These are phyloP conservation scores for Calonectria naviculata DNA, from an alignment of 2,329 filamentous ascomycete genomes.

Conservation along the genomic window DNA sequence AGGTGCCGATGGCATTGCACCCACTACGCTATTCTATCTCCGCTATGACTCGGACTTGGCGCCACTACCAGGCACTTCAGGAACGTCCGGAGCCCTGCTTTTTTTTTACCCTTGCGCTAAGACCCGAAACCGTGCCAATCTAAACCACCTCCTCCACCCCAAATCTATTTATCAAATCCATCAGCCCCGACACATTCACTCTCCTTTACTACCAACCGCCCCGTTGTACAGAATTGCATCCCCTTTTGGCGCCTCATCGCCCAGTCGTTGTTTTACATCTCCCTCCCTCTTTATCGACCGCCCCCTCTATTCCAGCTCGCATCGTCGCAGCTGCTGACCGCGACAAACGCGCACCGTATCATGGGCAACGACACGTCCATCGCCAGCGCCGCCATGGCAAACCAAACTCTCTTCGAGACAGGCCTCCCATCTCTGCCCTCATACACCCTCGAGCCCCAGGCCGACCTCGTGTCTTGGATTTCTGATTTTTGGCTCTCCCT, in stretches of 20 bases:
- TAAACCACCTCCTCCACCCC: slow-evolving; percentile 19
- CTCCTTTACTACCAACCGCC: slow-evolving; percentile 21
- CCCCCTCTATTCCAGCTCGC: not conserved
- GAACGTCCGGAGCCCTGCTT: slow-evolving; percentile 11
- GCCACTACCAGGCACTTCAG: slow-evolving; percentile 7
- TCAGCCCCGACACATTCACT: slow-evolving; percentile 13
- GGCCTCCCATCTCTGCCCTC: slow-evolving; percentile 83
- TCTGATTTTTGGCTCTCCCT: slow-evolving; percentile 85
- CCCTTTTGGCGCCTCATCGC: not conserved
- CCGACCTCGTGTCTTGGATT: slow-evolving; percentile 80
- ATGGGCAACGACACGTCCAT: slow-evolving; percentile 54
- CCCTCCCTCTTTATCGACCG: not conserved
- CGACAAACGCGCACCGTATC: slow-evolving; percentile 26
- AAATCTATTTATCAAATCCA: slow-evolving; percentile 19
- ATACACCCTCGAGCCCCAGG: slow-evolving; percentile 78
- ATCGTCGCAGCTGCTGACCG: not conserved
- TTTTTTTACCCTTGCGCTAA: slow-evolving; percentile 7
- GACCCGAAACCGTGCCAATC: slow-evolving; percentile 21
- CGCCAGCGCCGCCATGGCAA: slow-evolving; percentile 55
- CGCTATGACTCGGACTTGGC: slow-evolving; percentile 19
- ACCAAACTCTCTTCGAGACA: slow-evolving; percentile 66
- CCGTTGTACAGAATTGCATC: slow-evolving; percentile 15
- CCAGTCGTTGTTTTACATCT: not conserved
- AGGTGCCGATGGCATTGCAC: slow-evolving; percentile 12
- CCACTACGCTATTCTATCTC: slow-evolving; percentile 5